A percentile compares a stretch with the other conserved stretches of the same genome.
These are phyloP conservation scores for Silene vulgaris DNA, from an alignment of 179 eudicot genomes.

Conservation along the genomic window DNA sequence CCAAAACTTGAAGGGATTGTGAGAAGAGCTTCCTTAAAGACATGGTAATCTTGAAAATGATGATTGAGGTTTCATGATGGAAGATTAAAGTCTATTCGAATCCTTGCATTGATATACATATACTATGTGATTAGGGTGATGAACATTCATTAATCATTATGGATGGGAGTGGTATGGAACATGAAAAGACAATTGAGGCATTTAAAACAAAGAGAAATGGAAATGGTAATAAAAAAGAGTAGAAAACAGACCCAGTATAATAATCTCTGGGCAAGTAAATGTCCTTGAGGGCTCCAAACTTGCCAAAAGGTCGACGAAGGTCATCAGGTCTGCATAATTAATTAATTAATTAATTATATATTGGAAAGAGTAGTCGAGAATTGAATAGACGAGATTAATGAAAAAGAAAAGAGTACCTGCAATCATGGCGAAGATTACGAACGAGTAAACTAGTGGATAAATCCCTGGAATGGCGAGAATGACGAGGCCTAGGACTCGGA, in stretches of 20 bases:
- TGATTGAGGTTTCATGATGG: no score
- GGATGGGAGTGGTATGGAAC: no score
- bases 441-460: conserved; percentile 81
- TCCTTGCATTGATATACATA: no score
- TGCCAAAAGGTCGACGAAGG: conserved; percentile 85
- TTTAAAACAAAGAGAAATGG: no score
- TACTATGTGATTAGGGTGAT: no score
- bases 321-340: conserved; percentile 67
- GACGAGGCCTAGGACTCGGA: conserved; percentile 73
- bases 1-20: no score
- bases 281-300: conserved; percentile 87
- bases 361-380: neutral
- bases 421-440: conserved; percentile 78
- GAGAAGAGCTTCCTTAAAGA: no score
- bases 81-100: no score
- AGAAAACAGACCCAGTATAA: conserved; percentile 70
- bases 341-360: neutral
- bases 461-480: conserved; percentile 56
- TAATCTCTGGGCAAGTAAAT: conserved; percentile 92
- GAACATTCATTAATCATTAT: no score
- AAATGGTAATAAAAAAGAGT: neutral
- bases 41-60: no score
- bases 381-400: no score
- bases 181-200: neutral
- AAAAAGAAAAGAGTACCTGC: conserved; percentile 45